A percentile compares a stretch with the other conserved stretches of the same genome.
phyloP scores from a whole-genome alignment of 129 eudicot species.

The Helichrysum umbraculigerum region DNA sequence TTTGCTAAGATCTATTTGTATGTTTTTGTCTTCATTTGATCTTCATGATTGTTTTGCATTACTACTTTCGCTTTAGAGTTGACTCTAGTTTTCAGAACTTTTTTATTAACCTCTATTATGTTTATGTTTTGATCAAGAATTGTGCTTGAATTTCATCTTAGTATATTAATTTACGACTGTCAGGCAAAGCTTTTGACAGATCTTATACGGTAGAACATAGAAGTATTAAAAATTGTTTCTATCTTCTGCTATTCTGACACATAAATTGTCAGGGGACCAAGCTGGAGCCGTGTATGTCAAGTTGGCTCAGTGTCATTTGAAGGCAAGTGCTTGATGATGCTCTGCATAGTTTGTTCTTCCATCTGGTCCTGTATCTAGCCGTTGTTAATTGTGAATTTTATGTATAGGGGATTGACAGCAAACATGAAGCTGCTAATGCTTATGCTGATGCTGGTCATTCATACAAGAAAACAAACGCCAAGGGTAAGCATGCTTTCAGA shows the following conservation, averaged over 20 bases:
- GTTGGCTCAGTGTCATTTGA: slow-evolving; percentile 78
- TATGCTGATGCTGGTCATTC: slow-evolving; percentile 85
- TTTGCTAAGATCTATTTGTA: background rate
- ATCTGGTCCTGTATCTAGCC: background rate
- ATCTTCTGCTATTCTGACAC: slow-evolving; percentile 14
- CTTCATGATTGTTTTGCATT: background rate
- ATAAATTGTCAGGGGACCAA: slow-evolving; percentile 78
- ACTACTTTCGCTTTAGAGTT: background rate
- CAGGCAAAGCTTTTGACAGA: background rate
- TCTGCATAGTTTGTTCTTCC: background rate
- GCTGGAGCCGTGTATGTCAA: slow-evolving; percentile 86
- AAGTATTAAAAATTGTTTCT: background rate
- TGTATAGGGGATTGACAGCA: slow-evolving; percentile 71
- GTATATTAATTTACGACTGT: background rate
- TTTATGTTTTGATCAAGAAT: background rate
- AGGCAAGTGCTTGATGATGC: slow-evolving; percentile 42
- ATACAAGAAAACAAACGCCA: slow-evolving; percentile 68
- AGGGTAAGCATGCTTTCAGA: slow-evolving; percentile 44
- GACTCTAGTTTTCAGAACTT: background rate
- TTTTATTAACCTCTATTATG: background rate
- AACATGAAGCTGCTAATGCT: slow-evolving; percentile 92
- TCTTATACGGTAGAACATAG: background rate
- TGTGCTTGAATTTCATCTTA: background rate
- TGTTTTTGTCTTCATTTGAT: background rate
- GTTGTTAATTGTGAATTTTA: background rate